Percentiles rank a stretch among this genome's conserved stretches.
Evolutionary conservation across 2,329 filamentous ascomycete genomes (phyloP).

Genomic region (Curvularia sp.): DNA sequence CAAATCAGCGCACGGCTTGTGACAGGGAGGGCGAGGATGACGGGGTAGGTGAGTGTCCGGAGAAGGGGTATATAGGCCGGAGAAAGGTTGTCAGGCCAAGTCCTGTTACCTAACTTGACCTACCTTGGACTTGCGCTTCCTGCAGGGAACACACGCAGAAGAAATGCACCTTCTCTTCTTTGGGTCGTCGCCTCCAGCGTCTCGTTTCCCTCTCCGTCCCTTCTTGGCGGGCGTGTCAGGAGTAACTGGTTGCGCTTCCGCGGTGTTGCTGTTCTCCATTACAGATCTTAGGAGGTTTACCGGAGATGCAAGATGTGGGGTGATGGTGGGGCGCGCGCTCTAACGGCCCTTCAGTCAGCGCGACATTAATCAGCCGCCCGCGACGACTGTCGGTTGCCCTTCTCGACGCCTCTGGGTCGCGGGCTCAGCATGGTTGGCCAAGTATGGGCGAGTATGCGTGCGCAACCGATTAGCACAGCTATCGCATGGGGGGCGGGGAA

Average conservation of each 20-base stretch:
- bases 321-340: conserved; percentile 31
- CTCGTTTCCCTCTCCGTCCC: conserved; percentile 46
- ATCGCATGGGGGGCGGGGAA: conserved; percentile 22
- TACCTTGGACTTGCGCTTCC: conserved; percentile 53
- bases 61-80: conserved; percentile 17
- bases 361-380: conserved; percentile 36
- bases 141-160: conserved; percentile 51
- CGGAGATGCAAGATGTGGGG: conserved; percentile 27
- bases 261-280: conserved; percentile 24
- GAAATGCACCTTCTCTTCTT: conserved; percentile 56
- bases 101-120: conserved; percentile 24
- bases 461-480: conserved; percentile 15
- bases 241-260: conserved; percentile 10
- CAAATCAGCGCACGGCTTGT: conserved; percentile 21
- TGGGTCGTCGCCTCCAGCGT: conserved; percentile 49
- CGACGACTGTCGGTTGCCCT: conserved; percentile 23
- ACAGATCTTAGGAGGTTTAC: conserved; percentile 17
- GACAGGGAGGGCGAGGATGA: conserved; percentile 13
- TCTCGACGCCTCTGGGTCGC: conserved; percentile 17
- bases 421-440: conserved; percentile 31
- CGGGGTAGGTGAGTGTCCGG: conserved; percentile 9
- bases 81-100: conserved; percentile 19
- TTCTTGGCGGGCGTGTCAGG: conserved; percentile 34
- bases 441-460: conserved; percentile 9
- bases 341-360: conserved; percentile 24